phyloP scores from a whole-genome alignment of 2,329 filamentous ascomycete species.

The Colletotrichum chrysophilum region DNA sequence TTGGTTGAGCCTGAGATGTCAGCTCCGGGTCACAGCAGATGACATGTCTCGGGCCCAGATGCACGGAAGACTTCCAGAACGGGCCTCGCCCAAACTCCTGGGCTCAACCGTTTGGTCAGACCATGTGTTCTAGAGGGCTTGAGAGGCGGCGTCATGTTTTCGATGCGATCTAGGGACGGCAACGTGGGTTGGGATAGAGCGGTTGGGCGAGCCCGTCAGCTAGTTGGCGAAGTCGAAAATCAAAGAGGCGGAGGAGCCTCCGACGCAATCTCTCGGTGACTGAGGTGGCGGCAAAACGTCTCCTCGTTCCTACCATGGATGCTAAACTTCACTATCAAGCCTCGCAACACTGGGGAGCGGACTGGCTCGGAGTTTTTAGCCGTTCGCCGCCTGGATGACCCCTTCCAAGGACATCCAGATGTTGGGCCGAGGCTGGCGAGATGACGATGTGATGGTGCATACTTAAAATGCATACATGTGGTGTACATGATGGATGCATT shows the following conservation, averaged over 20 bases:
- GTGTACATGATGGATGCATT: background rate
- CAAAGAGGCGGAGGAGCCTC: background rate
- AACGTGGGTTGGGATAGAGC: rapidly evolving
- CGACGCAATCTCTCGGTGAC: background rate
- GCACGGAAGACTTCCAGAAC: background rate
- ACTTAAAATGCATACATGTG: background rate
- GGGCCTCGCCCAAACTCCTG: background rate
- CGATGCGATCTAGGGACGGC: rapidly evolving
- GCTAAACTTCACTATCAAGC: background rate
- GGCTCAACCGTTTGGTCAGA: background rate
- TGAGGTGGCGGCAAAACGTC: rapidly evolving
- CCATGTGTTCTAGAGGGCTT: background rate
- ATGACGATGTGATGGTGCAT: background rate
- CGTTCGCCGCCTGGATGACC: background rate
- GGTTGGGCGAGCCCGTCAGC: background rate
- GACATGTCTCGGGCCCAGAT: background rate
- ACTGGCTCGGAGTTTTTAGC: background rate
- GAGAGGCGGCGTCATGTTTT: background rate
- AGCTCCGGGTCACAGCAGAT: background rate
- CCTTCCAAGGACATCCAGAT: background rate
- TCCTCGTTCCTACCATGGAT: background rate
- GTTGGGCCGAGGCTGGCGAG: background rate
- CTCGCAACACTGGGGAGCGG: too few relatives aligned
- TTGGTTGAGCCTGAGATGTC: background rate
- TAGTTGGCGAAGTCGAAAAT: background rate